Evolutionary conservation across 2,329 filamentous ascomycete species (phyloP), one percentile per base, ranked within the genome.

Genomic region (Esteya vermicola): DNA sequence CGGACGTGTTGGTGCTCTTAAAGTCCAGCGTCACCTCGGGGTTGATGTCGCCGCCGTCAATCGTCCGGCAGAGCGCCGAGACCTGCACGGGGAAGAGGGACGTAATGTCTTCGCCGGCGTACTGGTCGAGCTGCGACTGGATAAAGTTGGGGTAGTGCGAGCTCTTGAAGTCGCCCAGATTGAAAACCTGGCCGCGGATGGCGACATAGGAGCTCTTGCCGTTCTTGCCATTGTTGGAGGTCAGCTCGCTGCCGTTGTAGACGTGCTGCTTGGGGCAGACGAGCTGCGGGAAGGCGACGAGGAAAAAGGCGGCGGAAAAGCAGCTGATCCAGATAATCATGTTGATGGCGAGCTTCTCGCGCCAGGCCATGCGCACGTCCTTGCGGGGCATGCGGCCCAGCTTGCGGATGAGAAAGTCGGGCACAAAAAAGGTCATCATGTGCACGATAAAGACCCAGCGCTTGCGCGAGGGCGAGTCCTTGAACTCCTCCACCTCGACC

Each of bases 271-370:
- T 89, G 0, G 91, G 91, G 59, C 91, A 98, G 52, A 98, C 85
- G 47, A 96, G 62, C 49, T 70, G 64, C 1, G 93, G 93, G 54
- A 98, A 93, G 41, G 78, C 70, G 45, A 96, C 71, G 53, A 96
- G 85, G 67, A 98, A 82, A 66, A 98, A 98, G 41, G 81, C 72
- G 22, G 84, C 77, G 36, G 83, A 60, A 14, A 63, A 65, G 61
- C 89, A 96, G 55, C 72, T 75, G 42, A 89, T 64, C 91, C 93
- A 98, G 56, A 98, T 98, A 54, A 96, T 72, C 57, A 98, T 69
- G 65, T 98, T 98, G 70, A 98, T 98, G 40, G 91, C 89, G 43
- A 98, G 58, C 68, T 98, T 98, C 59, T 98, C 91, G 54, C 91
- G 74, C 91, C 91, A 98, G 1, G 91, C 91, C 56, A 82, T 70